Conservation (phyloP, 1,139 yeast genomes). For the Candida frijolesensis region DNA sequence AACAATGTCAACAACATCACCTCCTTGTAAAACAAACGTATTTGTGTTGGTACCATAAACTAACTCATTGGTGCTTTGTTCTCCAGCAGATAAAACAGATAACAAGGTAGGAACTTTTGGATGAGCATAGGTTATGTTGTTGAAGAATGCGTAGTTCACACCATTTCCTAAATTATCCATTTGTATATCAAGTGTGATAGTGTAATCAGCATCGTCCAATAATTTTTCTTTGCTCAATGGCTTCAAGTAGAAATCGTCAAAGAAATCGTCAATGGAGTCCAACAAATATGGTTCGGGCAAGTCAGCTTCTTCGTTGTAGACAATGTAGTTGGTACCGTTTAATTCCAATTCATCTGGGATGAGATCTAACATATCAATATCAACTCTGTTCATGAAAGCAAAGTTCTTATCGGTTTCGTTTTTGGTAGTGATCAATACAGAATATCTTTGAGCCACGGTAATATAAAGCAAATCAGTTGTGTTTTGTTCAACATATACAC, state of each 20-base stretch:
- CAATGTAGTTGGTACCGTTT: slow-evolving; percentile 56
- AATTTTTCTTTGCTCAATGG: slow-evolving; percentile 47
- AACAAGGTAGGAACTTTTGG: slow-evolving; percentile 71
- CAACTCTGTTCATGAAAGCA: slow-evolving; percentile 64
- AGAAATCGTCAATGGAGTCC: slow-evolving; percentile 27
- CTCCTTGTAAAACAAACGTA: slow-evolving; percentile 58
- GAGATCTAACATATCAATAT: slow-evolving; percentile 66
- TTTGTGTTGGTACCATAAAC: slow-evolving; percentile 73
- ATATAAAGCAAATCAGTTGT: slow-evolving; percentile 60
- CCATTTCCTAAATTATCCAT: slow-evolving; percentile 77
- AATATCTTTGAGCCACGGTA: slow-evolving; percentile 72
- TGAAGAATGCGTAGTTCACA: slow-evolving; percentile 74
- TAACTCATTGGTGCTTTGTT: slow-evolving; percentile 44
- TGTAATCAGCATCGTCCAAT: slow-evolving; percentile 60
- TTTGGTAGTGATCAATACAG: slow-evolving; percentile 62
- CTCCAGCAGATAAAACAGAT: slow-evolving; percentile 55
- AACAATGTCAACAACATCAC: slow-evolving; percentile 70
- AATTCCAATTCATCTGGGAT: slow-evolving; percentile 55
- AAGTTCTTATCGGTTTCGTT: slow-evolving; percentile 47
- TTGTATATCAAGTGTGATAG: slow-evolving; percentile 56
- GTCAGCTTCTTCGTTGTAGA: slow-evolving; percentile 43
- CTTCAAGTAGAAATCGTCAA: slow-evolving; percentile 59
- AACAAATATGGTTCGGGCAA: slow-evolving; percentile 25
- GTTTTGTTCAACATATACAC: slow-evolving; percentile 61
- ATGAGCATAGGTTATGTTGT: slow-evolving; percentile 59